Base-by-base conservation (phyloP, 106 monocot species). In the Hemerocallis citrina region DNA sequence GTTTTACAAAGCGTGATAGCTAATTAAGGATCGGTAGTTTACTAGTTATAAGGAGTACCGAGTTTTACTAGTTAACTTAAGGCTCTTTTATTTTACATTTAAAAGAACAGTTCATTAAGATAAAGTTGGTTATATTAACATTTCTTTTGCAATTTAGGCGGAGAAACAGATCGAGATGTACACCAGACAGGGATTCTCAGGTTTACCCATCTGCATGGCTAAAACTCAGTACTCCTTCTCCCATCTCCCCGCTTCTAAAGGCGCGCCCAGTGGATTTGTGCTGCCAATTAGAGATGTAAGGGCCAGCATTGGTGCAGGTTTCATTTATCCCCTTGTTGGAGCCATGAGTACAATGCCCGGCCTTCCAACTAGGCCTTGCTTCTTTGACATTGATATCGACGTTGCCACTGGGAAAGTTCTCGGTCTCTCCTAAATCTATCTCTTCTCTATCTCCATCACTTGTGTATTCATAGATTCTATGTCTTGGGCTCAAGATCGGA, bases 181-280 rank as follows among this genome's bases (percentile, higher is more conserved):
- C 68, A 92, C 38, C 19, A 84, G 65, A 59, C 98, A 92, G 73
- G 98, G 92, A 0, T 98, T 98, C 70, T 88, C 98, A 5, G 52
- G 34, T 56, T 63, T 98, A 27, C 98, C 98, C 10, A 88, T 98
- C 16, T 98, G 98, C 68, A 92, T 98, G 98, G 98, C 88, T 16
- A 98, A 98, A 67, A 98, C 92, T 17, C 98, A 98, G 45, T 98
- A 98, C 63, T 98, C 98, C 7, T 98, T 98, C 67, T 85, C 98
- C 11, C 84, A 88, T 47, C 52, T 80, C 25, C 81, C 98, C n/a
- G 59, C 82, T 16, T 77, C 73, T 34, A 93, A 98, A 59, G 98
- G 98, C 4, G 92, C 88, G n/a, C 98, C 98, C 2, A 58, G 59
- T 31, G 98, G 92, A 34, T 98, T 92, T 43, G 73, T 82, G 13